phyloP scores from a whole-genome alignment of 2,329 filamentous ascomycete species.

The Cryphonectria radicalis region DNA sequence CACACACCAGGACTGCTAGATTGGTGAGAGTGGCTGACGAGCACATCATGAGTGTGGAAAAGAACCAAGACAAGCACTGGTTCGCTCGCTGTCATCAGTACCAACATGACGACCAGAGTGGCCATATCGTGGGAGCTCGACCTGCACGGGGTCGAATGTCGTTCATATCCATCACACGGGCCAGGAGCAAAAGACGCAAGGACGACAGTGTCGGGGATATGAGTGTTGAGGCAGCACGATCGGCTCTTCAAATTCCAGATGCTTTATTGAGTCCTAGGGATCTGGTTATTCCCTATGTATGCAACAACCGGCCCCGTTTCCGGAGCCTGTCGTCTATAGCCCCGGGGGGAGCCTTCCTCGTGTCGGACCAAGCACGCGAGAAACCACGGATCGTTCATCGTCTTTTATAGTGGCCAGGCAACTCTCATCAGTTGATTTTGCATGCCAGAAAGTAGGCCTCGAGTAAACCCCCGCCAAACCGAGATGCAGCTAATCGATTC shows the following conservation, averaged over 20 bases:
- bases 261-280: constrained; percentile 29
- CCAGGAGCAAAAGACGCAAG: neutral
- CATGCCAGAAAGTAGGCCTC: constrained; percentile 30
- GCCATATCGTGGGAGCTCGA: neutral
- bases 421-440: constrained; percentile 30
- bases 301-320: constrained; percentile 24
- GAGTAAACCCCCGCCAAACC: constrained; percentile 30
- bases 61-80: neutral
- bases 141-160: too few relatives aligned
- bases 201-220: neutral
- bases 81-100: neutral
- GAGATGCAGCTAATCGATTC: constrained; percentile 34
- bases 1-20: neutral
- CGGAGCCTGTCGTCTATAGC: constrained; percentile 23
- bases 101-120: neutral
- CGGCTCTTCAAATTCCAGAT: constrained; percentile 29
- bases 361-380: constrained; percentile 32
- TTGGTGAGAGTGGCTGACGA: neutral
- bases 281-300: constrained; percentile 27
- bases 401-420: constrained; percentile 28
- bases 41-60: neutral
- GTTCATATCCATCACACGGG: neutral
- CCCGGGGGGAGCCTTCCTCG: constrained; percentile 26
- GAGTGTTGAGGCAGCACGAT: constrained; percentile 21
- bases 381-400: constrained; percentile 28